Base-by-base conservation (phyloP, 345 rosid genomes). In the Bretschneidera sinensis region DNA sequence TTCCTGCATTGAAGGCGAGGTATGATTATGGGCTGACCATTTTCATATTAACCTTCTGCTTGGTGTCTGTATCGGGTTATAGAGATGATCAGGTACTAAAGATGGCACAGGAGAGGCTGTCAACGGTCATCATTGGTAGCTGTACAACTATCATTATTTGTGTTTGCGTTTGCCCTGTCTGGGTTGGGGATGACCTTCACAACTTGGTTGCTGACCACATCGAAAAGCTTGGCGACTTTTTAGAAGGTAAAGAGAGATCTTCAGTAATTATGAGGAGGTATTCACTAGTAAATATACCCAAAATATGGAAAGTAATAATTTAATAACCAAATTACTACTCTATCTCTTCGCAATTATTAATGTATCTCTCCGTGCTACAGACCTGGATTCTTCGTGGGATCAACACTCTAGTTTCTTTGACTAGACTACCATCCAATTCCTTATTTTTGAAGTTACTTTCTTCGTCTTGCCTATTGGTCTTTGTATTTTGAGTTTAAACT, bases 1-100 rank as follows among this genome's bases (percentile, higher is more conserved):
- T 86, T 17, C 98, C 98, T 1, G 49, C 57, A 23, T 65, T 92
- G 61, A 92, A 86, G 78, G 87, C 89, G 15, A 83, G 95, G 78
- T 92, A 87, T 25, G 95, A 92, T 68, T 92, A 92, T 54, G 87
- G 95, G 53, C 56, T 87, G 31, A 28, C 78, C 60, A 83, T 87
- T 48, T 92, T 92, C 75, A 85, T 89, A 45, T 64, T 89, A 62
- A 92, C 97, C 9, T 89, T 87, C 71, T 73, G 83, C 9, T 60
- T 89, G 72, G 71, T 92, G 60, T 82, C 95, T 10, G 78, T 89
- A 5, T 89, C 91, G 13, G 89, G 92, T 18, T 88, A 73, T 48
- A 68, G 86, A 49, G 82, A 78, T 0, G 80, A 80, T 1, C 71
- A 91, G 62, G 64, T 88, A 23, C 33, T 88, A 8, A 49, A 48